Conservation (phyloP, 257 asterid species). For the Salvia splendens region DNA sequence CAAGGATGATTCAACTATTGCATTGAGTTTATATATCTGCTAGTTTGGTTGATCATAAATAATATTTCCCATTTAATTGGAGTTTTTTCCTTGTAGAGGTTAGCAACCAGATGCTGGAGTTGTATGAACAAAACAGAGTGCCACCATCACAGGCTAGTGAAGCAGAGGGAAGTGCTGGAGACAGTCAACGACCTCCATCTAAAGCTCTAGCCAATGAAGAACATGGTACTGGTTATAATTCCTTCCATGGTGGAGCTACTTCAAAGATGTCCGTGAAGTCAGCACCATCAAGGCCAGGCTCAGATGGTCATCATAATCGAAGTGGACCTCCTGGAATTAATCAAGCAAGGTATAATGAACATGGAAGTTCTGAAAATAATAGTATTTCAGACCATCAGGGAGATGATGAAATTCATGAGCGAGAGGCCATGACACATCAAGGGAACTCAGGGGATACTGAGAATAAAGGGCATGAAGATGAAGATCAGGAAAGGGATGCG, state of each 20-base stretch:
- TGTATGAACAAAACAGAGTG: constrained; percentile 73
- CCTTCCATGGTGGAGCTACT: constrained; percentile 50
- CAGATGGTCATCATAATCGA: constrained; percentile 36
- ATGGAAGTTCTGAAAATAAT: constrained; percentile 36
- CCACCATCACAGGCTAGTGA: constrained; percentile 73
- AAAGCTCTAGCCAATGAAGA: constrained; percentile 57
- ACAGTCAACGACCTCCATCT: constrained; percentile 53
- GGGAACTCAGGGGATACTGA: constrained; percentile 38
- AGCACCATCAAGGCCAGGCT: constrained; percentile 41
- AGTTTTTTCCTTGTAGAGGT: constrained; percentile 70
- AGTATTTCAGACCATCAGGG: constrained; percentile 17
- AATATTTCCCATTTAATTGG: constrained; percentile 11
- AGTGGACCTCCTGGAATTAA: constrained; percentile 33
- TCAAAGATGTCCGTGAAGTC: constrained; percentile 52
- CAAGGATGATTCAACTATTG: constrained; percentile 28
- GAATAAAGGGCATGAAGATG: constrained; percentile 39
- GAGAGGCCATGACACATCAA: constrained; percentile 39
- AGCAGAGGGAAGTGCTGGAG: constrained; percentile 78
- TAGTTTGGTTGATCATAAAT: constrained; percentile 18
- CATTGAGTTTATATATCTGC: constrained; percentile 12
- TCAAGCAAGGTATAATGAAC: constrained; percentile 39
- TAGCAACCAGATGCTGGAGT: constrained; percentile 91
- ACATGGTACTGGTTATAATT: constrained; percentile 35
- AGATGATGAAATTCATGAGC: constrained; percentile 50
- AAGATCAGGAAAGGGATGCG: constrained; percentile 37